Base-by-base conservation (phyloP, 495 filamentous ascomycete genomes). In the Penicillium goetzii region DNA sequence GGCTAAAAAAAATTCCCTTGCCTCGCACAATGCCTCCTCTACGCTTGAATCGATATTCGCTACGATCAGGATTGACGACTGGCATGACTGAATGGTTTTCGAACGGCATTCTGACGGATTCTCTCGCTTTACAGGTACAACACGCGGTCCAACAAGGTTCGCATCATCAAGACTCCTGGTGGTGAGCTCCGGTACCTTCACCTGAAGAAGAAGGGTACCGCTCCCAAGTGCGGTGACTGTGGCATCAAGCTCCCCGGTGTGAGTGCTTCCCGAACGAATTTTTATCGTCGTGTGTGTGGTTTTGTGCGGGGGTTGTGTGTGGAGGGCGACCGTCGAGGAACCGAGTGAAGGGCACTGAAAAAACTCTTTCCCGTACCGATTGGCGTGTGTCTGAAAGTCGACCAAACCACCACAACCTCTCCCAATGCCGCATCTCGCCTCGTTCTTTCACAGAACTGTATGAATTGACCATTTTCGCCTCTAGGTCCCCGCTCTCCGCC, bases 211-310 rank as follows among this genome's bases (percentile, higher is more conserved):
- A 89, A 88, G 81, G 93, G 92, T 68, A 93, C 90, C 72, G 88
- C 92, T 69, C 94, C 95, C 72, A 98, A 98, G 85, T 99, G 95
- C 79, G 95, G 95, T 87, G 95, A 97, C 86, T 97, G 95, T 77
- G 93, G 93, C 74, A 88, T 89, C 83, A 97, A 97, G 84, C 87
- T 97, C 72, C 87, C 92, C 70, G 93, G 93, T 78, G 92, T 96
- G 88, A 88, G 92, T 92, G 56, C 66, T 64, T 62, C 72, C 66
- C 60, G 65, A 72, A 15, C 64, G 51, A 43, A 66, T 68, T 70
- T 67, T 67, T 57, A 63, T 41, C 59, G 50, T 45, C 23, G 30
- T 58, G 65, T 67, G 60, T 51, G 58, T 41, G 36, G 51, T 60
- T 58, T 61, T 60, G 65, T 66, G 63, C 41, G 57, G 52, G 52